phyloP scores from a whole-genome alignment of 305 asterid genomes.

The Plantago coronopus region DNA sequence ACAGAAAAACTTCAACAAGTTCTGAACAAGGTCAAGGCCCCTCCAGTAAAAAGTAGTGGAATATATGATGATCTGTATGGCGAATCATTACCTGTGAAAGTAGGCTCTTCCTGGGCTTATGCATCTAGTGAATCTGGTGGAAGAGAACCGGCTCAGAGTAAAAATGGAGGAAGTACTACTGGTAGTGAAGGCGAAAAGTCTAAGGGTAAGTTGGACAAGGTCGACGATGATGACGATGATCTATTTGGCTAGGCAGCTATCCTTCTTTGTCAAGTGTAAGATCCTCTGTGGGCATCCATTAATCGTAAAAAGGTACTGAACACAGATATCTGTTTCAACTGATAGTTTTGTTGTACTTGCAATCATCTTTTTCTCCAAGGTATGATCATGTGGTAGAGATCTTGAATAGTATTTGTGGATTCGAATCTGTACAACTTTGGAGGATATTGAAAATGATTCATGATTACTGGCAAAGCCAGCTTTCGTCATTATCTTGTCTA shows the following conservation, averaged over 20 bases:
- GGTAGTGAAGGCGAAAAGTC: slow-evolving; percentile 31
- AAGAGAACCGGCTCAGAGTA: slow-evolving; percentile 37
- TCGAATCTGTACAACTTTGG: slow-evolving; percentile 26
- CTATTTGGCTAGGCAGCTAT: slow-evolving; percentile 64
- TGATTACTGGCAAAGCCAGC: slow-evolving; percentile 5
- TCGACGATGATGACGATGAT: slow-evolving; percentile 59
- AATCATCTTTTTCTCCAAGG: slow-evolving; percentile 15
- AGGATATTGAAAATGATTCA: slow-evolving; percentile 21
- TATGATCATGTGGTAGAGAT: slow-evolving; percentile 21
- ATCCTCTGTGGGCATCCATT: slow-evolving; percentile 22
- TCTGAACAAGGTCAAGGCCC: slow-evolving; percentile 72
- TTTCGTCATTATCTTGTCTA: not conserved
- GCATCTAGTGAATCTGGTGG: slow-evolving; percentile 37
- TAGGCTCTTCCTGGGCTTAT: slow-evolving; percentile 83
- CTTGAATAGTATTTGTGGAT: slow-evolving; percentile 14
- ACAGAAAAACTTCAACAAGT: slow-evolving; percentile 85
- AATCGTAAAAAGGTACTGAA: slow-evolving; percentile 33
- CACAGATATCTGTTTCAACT: slow-evolving; percentile 20
- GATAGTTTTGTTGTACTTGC: slow-evolving; percentile 38
- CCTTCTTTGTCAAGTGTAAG: slow-evolving; percentile 22
- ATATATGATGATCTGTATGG: slow-evolving; percentile 89
- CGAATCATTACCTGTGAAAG: slow-evolving; percentile 65
- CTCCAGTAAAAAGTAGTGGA: slow-evolving; percentile 66
- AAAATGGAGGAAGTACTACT: slow-evolving; percentile 35
- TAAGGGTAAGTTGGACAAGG: slow-evolving; percentile 29